These are phyloP conservation scores for Lipomyces orientalis DNA, from an alignment of 805 yeast genomes.

Conservation along the genomic window DNA sequence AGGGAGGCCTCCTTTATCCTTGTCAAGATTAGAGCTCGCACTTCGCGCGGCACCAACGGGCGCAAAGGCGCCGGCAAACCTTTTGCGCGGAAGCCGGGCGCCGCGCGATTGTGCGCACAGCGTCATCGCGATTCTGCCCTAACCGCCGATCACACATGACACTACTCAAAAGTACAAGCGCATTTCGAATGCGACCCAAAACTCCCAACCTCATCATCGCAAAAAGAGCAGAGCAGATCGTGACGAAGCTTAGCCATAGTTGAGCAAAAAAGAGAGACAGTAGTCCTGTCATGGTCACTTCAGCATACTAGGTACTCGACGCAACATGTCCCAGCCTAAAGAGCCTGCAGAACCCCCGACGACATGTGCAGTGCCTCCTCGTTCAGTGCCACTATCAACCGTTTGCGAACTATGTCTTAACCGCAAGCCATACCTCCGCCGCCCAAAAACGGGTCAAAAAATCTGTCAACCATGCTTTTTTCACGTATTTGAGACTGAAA, in stretches of 20 bases:
- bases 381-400: not conserved
- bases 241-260: no score
- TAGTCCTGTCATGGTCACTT: no score
- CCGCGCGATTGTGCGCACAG: not conserved
- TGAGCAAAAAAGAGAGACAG: no score
- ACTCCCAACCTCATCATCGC: not conserved
- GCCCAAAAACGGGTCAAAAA: constrained; percentile 91
- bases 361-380: not conserved
- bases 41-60: not conserved
- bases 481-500: constrained; percentile 90
- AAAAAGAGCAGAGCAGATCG: no score
- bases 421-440: constrained; percentile 81
- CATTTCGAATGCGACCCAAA: not conserved
- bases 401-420: constrained; percentile 81
- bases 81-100: not conserved
- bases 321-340: not conserved
- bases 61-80: not conserved
- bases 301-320: not conserved
- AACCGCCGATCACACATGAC: not conserved
- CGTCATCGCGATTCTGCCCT: not conserved
- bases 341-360: not conserved
- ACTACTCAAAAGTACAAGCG: no score
- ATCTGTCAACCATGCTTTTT: constrained; percentile 91
- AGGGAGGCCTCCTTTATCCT: not conserved
- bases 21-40: not conserved